These are phyloP conservation scores for Chlamydomonas eustigma DNA, from an alignment of 139 green algal species.

Conservation along the genomic window DNA sequence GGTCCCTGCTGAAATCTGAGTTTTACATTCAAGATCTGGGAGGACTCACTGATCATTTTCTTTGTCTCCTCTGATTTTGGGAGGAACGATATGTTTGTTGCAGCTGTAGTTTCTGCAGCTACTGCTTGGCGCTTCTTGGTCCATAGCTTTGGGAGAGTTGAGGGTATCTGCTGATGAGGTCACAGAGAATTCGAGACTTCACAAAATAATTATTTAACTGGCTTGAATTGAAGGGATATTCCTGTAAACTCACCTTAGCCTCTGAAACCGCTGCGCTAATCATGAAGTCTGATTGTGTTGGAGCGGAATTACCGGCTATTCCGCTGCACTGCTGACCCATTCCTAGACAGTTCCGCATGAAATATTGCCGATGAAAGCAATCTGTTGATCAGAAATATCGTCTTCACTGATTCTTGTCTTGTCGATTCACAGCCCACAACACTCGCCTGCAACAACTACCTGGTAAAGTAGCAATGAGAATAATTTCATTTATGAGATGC, in stretches of 20 bases:
- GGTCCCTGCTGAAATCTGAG: no score
- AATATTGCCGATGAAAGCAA: background rate
- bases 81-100: background rate
- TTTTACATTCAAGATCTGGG: background rate
- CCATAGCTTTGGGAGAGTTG: background rate
- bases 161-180: no score
- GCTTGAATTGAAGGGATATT: background rate
- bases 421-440: no score
- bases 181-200: no score
- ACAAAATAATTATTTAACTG: background rate
- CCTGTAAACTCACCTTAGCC: background rate
- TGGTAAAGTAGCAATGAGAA: background rate
- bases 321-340: background rate
- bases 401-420: background rate
- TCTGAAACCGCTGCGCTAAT: background rate
- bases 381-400: background rate
- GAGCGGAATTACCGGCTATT: background rate
- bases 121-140: slow-evolving; percentile 1
- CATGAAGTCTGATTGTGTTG: background rate
- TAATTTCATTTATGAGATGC: background rate
- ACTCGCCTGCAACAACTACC: background rate
- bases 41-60: background rate
- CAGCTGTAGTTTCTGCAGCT: background rate
- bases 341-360: background rate
- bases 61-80: background rate